A percentile compares a stretch with the other conserved stretches of the same genome.
Evolutionary conservation across 352 stramenopile genomes (phyloP).

Genomic region (Globisporangium barbulae): DNA sequence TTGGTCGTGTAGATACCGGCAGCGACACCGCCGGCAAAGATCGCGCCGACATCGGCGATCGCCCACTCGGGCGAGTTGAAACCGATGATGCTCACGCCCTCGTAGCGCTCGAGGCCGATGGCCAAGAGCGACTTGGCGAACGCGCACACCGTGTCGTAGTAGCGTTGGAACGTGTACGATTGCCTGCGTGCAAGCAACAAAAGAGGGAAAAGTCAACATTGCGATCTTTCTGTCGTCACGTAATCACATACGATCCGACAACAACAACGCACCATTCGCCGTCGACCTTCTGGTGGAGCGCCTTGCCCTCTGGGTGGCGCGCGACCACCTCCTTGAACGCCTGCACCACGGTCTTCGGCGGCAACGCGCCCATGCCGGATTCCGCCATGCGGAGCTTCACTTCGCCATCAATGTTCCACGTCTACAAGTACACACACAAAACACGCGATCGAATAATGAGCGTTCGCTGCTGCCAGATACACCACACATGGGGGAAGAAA

Average conservation of each 20-base stretch:
- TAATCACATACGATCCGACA: slow-evolving; percentile 1
- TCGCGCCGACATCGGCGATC: slow-evolving; percentile 90
- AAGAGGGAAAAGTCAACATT: slow-evolving; percentile 6
- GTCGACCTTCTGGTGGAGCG: slow-evolving; percentile 67
- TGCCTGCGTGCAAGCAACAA: slow-evolving; percentile 27
- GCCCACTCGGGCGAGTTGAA: slow-evolving; percentile 93
- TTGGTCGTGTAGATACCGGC: slow-evolving; percentile 98
- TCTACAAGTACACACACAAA: slow-evolving; percentile 24
- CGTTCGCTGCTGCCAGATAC: background rate
- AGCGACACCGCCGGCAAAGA: slow-evolving; percentile 89
- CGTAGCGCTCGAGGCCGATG: slow-evolving; percentile 65
- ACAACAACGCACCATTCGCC: slow-evolving; percentile 58
- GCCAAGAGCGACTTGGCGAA: slow-evolving; percentile 83
- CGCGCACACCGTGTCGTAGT: slow-evolving; percentile 70
- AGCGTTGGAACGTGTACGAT: slow-evolving; percentile 65
- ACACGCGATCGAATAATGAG: background rate
- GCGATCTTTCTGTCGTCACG: background rate
- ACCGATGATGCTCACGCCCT: slow-evolving; percentile 87
- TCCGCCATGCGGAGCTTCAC: slow-evolving; percentile 69
- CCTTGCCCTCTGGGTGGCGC: slow-evolving; percentile 49
- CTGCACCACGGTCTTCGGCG: slow-evolving; percentile 50
- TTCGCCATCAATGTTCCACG: slow-evolving; percentile 86
- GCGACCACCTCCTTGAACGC: slow-evolving; percentile 60
- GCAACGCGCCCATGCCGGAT: slow-evolving; percentile 37
- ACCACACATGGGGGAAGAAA: background rate